phyloP scores from a whole-genome alignment of 2,329 filamentous ascomycete species.

The Cordyceps pruinosa region DNA sequence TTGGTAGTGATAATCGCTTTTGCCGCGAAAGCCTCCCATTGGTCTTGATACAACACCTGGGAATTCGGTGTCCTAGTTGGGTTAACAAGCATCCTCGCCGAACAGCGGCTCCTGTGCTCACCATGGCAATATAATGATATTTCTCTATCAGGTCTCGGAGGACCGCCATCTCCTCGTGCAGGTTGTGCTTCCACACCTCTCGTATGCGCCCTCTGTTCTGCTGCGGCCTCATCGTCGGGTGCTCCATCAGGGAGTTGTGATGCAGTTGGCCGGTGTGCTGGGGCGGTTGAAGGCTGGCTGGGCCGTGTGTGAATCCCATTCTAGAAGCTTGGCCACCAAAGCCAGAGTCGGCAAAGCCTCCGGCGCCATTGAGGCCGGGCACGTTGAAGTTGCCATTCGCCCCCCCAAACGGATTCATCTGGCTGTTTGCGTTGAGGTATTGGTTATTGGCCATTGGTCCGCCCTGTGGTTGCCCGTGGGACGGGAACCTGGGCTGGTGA shows the following conservation, averaged over 20 bases:
- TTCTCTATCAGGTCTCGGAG: slow-evolving; percentile 78
- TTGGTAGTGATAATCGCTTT: slow-evolving; percentile 98
- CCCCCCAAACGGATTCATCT: slow-evolving; percentile 58
- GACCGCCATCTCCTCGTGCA: slow-evolving; percentile 83
- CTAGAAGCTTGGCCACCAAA: slow-evolving; percentile 82
- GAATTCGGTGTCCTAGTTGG: slow-evolving; percentile 85
- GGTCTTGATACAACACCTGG: slow-evolving; percentile 94
- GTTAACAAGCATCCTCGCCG: slow-evolving; percentile 6
- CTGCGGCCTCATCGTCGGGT: slow-evolving; percentile 35
- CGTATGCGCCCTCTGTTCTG: slow-evolving; percentile 79
- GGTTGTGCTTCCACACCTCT: slow-evolving; percentile 91
- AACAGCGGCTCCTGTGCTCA: slow-evolving; percentile 28
- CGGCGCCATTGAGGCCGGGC: slow-evolving; percentile 49
- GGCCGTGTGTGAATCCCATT: slow-evolving; percentile 70
- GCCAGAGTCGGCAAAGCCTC: slow-evolving; percentile 59
- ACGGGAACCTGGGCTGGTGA: slow-evolving; percentile 44
- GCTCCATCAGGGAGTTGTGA: slow-evolving; percentile 36
- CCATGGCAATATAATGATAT: slow-evolving; percentile 97
- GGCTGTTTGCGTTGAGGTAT: slow-evolving; percentile 63
- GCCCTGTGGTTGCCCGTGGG: slow-evolving; percentile 44
- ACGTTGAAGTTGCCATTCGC: slow-evolving; percentile 52
- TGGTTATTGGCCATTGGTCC: slow-evolving; percentile 57
- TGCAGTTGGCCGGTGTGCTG: slow-evolving; percentile 42
- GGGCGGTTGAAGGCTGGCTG: slow-evolving; percentile 50
- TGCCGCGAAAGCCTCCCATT: slow-evolving; percentile 89